Evolutionary conservation across 1,139 yeast species (phyloP), one percentile per base, ranked within the genome.

Genomic region (Wickerhamomyces sp.): DNA sequence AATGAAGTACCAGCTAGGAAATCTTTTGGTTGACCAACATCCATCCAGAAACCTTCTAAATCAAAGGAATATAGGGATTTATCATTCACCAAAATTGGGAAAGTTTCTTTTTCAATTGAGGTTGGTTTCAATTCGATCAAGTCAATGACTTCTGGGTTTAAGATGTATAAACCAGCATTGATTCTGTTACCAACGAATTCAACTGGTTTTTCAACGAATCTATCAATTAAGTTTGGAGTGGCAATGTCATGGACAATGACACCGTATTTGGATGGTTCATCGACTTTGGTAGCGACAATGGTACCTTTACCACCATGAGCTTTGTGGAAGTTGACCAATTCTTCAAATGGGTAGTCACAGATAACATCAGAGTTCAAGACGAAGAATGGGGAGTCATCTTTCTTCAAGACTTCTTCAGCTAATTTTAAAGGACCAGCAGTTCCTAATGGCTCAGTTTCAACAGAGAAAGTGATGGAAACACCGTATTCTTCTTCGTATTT

Each of bases 21-120:
- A 73, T 94, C 99, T 81, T 93, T 93, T 78, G 99, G 99, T 78
- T 94, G 99, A 70, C 99, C 99, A 61, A 94, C 97, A 71, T 94
- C 99, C 99, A 94, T 94, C 99, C 99, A 94, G 87, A 83, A 94
- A 57, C 99, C 99, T 75, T 93, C 97, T 66, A 94, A 82, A 71
- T 94, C 99, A 66, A 88, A 94, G 48, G 98, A 90, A 79, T 84
- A 95, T 63, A 94, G 78, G 54, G 87, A 80, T 65, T 86, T 91
- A 67, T 84, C 76, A 70, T 86, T 94, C 57, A 94, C 97, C 63
- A 94, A 81, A 63, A 77, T 75, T 63, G 99, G 99, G 96, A 94
- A 94, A 60, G 97, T 91, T 79, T 94, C 99, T 85, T 91, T 91
- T 79, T 94, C 99, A 63, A 94, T 93, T 45, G 98, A 91, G 57